phyloP scores from a whole-genome alignment of 2,329 filamentous ascomycete species.

The Paracamarosporium sp. region DNA sequence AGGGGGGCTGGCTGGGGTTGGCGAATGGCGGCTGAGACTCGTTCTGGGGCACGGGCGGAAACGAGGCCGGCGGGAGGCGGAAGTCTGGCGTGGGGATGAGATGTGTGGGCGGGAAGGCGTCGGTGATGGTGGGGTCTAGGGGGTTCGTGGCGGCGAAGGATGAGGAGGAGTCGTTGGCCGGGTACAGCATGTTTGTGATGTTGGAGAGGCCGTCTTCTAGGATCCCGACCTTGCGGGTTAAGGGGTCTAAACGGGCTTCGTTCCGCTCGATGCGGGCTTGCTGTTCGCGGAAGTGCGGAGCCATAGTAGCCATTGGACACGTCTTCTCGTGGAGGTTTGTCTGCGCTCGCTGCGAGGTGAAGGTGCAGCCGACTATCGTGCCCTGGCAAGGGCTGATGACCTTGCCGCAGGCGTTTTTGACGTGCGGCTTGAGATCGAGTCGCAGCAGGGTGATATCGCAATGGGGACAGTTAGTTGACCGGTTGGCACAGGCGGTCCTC shows the following conservation, averaged over 20 bases:
- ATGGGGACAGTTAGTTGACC: conserved; percentile 51
- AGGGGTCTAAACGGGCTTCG: conserved; percentile 50
- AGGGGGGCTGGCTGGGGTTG: conserved; percentile 43
- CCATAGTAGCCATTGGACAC: conserved; percentile 56
- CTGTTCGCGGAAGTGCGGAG: conserved; percentile 52
- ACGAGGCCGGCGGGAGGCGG: conserved; percentile 41
- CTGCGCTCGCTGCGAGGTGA: conserved; percentile 46
- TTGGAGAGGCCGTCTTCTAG: conserved; percentile 53
- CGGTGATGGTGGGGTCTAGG: conserved; percentile 38
- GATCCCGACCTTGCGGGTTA: conserved; percentile 53
- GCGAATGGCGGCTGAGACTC: conserved; percentile 24
- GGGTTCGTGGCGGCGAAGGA: conserved; percentile 42
- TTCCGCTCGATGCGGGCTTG: conserved; percentile 52
- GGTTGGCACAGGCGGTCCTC: conserved; percentile 58
- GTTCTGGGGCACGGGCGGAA: conserved; percentile 35
- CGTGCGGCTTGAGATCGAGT: conserved; percentile 50
- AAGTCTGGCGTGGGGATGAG: conserved; percentile 40
- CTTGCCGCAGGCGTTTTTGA: conserved; percentile 50
- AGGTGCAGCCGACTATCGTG: conserved; percentile 51
- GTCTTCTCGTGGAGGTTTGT: conserved; percentile 48
- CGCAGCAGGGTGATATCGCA: conserved; percentile 52
- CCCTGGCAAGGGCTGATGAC: conserved; percentile 53
- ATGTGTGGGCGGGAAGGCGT: conserved; percentile 41
- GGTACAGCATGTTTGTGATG: conserved; percentile 52
- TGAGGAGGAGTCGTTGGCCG: conserved; percentile 37